Percentiles rank a stretch among this genome's conserved stretches.
phyloP scores from a whole-genome alignment of 129 eudicot genomes.

The Lactuca sativa region DNA sequence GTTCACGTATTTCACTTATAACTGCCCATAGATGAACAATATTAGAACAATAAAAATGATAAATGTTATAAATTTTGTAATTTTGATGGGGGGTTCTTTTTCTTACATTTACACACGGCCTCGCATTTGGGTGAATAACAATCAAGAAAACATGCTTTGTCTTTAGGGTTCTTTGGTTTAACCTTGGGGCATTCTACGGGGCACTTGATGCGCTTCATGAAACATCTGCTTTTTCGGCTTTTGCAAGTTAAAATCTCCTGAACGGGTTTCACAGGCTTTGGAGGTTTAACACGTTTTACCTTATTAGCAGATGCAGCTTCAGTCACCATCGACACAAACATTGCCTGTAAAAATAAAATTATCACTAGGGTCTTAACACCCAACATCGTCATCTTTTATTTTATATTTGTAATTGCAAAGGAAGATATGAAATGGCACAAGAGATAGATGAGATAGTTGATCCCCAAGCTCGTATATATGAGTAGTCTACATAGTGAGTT shows the following conservation, averaged over 20 bases:
- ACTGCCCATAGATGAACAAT: too few species aligned
- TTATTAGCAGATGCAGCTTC: slow-evolving; percentile 35
- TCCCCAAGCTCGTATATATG: slow-evolving; percentile 23
- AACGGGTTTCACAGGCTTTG: slow-evolving; percentile 25
- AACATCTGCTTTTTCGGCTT: slow-evolving; percentile 45
- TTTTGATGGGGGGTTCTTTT: background rate
- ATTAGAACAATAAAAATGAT: too few species aligned
- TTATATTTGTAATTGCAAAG: background rate
- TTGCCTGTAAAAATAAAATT: slow-evolving; percentile 21
- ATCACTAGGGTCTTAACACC: slow-evolving; percentile 28
- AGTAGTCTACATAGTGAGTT: slow-evolving; percentile 26
- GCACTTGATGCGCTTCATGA: slow-evolving; percentile 43
- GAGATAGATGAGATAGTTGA: background rate
- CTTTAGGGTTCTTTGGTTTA: slow-evolving; percentile 43
- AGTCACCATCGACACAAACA: slow-evolving; percentile 25
- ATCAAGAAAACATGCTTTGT: slow-evolving; percentile 51
- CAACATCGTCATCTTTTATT: slow-evolving; percentile 22
- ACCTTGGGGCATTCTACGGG: slow-evolving; percentile 44
- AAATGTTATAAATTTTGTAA: too few species aligned
- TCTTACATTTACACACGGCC: slow-evolving; percentile 54
- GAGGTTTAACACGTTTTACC: slow-evolving; percentile 36
- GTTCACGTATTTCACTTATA: too few species aligned
- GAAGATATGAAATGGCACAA: slow-evolving; percentile 13
- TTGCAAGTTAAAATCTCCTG: slow-evolving; percentile 37
- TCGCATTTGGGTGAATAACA: slow-evolving; percentile 57